These are phyloP conservation scores for Botrytis aclada DNA, from an alignment of 2,329 filamentous ascomycete genomes.

Conservation along the genomic window DNA sequence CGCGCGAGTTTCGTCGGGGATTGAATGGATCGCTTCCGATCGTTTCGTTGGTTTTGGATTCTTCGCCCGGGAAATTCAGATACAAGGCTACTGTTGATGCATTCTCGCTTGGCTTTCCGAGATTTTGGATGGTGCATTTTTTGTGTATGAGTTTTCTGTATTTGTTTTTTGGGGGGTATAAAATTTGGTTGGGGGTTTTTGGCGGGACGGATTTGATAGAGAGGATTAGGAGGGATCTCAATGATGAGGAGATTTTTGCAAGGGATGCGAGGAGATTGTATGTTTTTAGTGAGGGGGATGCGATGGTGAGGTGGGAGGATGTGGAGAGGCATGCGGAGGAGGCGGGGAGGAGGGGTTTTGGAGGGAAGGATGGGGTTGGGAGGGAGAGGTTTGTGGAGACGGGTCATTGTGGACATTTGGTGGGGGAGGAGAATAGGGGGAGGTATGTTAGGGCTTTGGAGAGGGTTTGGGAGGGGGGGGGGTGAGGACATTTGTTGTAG, in stretches of 20 bases:
- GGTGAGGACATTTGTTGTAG: background rate
- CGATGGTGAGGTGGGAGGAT: background rate
- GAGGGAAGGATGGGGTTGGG: background rate
- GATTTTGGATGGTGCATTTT: background rate
- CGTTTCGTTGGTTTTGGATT: background rate
- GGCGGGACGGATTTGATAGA: background rate
- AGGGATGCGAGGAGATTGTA: background rate
- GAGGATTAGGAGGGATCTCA: background rate
- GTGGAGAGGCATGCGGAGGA: background rate
- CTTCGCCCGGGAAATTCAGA: background rate
- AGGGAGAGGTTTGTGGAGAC: background rate
- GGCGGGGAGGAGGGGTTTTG: background rate
- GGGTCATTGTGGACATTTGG: background rate
- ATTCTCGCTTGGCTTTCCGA: background rate
- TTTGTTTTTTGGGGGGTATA: background rate
- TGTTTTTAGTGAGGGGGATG: background rate
- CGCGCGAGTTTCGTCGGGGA: background rate
- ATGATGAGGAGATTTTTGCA: background rate
- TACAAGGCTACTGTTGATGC: background rate
- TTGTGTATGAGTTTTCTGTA: background rate
- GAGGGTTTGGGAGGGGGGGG: background rate
- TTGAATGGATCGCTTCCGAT: background rate
- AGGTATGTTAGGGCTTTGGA: background rate
- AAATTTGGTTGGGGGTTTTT: background rate
- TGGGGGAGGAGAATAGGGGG: background rate